Conservation (phyloP, 192 early-diverging fungal genomes). For the Dissophora globulifera region DNA sequence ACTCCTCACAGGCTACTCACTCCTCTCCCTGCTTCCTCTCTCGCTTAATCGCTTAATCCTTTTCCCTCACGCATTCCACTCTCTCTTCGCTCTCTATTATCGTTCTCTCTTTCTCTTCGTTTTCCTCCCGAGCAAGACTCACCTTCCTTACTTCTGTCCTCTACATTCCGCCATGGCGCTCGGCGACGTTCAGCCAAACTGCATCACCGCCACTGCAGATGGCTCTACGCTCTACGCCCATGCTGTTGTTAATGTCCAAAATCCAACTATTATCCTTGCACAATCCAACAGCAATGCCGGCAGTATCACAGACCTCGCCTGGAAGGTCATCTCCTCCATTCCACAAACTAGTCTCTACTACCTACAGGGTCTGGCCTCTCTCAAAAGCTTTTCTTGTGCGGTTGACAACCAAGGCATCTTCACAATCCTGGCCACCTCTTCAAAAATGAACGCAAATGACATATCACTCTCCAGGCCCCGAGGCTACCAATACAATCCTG, state of each 20-base stretch:
- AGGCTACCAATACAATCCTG: conserved; percentile 16
- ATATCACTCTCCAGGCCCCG: background rate
- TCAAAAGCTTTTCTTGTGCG: conserved; percentile 3
- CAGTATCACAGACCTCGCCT: conserved; percentile 12
- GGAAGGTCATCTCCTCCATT: conserved; percentile 10
- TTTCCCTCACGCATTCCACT: too few relatives aligned
- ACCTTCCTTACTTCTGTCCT: background rate
- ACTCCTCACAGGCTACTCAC: too few relatives aligned
- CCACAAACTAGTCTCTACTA: conserved; percentile 1
- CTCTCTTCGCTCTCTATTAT: background rate
- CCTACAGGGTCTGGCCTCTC: background rate
- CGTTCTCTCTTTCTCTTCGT: background rate
- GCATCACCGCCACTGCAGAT: conserved; percentile 22
- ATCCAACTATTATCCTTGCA: conserved; percentile 7
- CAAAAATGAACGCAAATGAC: background rate
- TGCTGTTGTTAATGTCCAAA: background rate
- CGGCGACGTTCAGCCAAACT: background rate
- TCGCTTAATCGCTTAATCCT: too few relatives aligned
- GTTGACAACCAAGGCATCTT: conserved; percentile 27
- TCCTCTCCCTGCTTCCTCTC: too few relatives aligned
- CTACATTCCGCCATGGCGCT: background rate
- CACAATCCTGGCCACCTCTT: conserved; percentile 5
- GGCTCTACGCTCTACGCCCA: conserved; percentile 20
- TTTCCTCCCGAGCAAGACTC: background rate
- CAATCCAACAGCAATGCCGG: conserved; percentile 19